Evolutionary conservation across 2,329 filamentous ascomycete species (phyloP).

Genomic region (Claviceps humidiphila): DNA sequence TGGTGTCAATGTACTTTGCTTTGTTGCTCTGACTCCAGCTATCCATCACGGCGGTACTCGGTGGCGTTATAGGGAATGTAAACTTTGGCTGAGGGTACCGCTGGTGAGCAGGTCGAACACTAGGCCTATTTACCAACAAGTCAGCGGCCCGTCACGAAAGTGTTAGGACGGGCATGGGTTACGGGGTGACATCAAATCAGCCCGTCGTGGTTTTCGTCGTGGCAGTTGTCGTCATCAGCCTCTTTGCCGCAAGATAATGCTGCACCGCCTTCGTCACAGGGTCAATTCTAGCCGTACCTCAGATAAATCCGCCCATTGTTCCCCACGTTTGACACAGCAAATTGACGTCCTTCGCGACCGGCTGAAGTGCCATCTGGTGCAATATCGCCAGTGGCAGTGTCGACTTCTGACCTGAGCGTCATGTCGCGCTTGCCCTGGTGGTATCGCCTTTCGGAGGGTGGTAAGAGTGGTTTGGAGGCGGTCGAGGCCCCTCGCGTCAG

Average conservation of each 20-base stretch:
- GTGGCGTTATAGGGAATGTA: conserved; percentile 47
- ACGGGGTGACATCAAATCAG: no score
- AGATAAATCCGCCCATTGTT: conserved; percentile 74
- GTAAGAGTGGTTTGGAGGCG: conserved; percentile 26
- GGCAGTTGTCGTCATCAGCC: background rate
- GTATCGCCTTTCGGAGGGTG: conserved; percentile 32
- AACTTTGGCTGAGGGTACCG: conserved; percentile 48
- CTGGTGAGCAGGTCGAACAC: conserved; percentile 46
- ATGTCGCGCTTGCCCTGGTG: conserved; percentile 25
- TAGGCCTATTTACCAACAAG: conserved; percentile 32
- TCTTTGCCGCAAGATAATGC: background rate
- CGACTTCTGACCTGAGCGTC: conserved; percentile 36
- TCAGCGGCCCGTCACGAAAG: conserved; percentile 8
- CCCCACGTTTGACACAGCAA: conserved; percentile 69
- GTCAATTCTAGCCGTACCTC: conserved; percentile 39
- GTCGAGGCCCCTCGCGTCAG: conserved; percentile 10
- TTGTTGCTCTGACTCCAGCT: conserved; percentile 32
- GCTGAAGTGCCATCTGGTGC: conserved; percentile 47
- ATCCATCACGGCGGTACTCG: conserved; percentile 34
- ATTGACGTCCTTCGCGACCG: conserved; percentile 55
- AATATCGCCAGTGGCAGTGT: conserved; percentile 41
- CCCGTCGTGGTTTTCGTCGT: background rate
- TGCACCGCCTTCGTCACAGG: background rate
- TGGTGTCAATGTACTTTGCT: conserved; percentile 12
- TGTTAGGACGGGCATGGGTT: background rate